Percentiles rank a stretch among this genome's conserved stretches.
These are phyloP conservation scores for Nemania serpens DNA, from an alignment of 2,329 filamentous ascomycete genomes.

Conservation along the genomic window DNA sequence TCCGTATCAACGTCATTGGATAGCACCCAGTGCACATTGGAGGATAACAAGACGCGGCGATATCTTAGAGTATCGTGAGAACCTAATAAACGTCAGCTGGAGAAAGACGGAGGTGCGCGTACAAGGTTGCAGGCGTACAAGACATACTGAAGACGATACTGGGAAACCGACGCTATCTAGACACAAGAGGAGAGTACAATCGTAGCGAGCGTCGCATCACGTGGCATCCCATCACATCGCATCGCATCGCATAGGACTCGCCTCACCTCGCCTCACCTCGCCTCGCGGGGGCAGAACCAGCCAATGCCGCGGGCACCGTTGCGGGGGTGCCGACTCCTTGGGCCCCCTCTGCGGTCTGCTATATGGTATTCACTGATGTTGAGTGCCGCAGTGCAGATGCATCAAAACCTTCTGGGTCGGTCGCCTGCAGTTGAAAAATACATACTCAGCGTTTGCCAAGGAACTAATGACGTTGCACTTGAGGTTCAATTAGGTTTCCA, in stretches of 20 bases:
- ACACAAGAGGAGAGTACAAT: background rate
- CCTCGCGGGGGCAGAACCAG: background rate
- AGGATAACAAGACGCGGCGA: too few relatives aligned
- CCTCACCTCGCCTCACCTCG: background rate
- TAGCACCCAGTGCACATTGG: too few relatives aligned
- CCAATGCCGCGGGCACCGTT: background rate
- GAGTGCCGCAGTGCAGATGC: slow-evolving; percentile 35
- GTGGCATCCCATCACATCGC: background rate
- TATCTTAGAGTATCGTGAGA: too few relatives aligned
- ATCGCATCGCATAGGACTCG: background rate
- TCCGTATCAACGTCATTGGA: too few relatives aligned
- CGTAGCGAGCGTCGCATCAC: too few relatives aligned
- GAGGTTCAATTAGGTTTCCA: slow-evolving; percentile 1
- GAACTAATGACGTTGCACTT: slow-evolving; percentile 20
- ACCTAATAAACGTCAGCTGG: too few relatives aligned
- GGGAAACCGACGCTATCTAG: background rate
- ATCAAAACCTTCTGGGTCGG: slow-evolving; percentile 38
- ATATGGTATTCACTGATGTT: slow-evolving; percentile 24
- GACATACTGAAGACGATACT: too few relatives aligned
- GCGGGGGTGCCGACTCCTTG: slow-evolving; percentile 23
- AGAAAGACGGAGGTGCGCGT: too few relatives aligned
- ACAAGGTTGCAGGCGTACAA: too few relatives aligned
- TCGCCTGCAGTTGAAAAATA: slow-evolving; percentile 29
- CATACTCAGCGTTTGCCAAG: slow-evolving; percentile 7
- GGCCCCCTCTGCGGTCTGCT: slow-evolving; percentile 22